phyloP scores from a whole-genome alignment of 1,284 basidiomycete genomes.

The Ganoderma multipileum region DNA sequence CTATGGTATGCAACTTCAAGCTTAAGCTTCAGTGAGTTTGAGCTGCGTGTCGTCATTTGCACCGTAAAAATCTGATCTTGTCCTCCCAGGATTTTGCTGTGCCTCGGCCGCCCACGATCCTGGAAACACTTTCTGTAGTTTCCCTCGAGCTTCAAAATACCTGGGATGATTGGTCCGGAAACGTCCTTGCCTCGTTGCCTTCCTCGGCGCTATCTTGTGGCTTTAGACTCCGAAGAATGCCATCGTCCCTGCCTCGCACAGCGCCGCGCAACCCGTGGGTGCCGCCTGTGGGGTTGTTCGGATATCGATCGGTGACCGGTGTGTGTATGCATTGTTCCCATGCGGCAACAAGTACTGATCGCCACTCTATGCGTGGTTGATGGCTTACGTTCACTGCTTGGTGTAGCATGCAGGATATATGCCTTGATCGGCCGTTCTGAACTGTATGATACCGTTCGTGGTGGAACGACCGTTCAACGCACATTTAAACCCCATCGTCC shows the following conservation, averaged over 20 bases:
- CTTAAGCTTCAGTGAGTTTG: background rate
- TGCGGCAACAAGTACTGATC: slow-evolving; percentile 4
- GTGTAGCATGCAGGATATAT: background rate
- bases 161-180: background rate
- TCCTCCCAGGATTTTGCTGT: background rate
- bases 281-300: background rate
- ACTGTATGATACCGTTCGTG: background rate
- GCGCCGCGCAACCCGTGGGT: background rate
- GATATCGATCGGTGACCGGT: slow-evolving; percentile 1
- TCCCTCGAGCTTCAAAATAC: background rate
- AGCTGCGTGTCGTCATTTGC: background rate
- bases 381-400: background rate
- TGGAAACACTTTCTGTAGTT: background rate
- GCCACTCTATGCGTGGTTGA: background rate
- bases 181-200: background rate
- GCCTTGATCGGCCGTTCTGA: background rate
- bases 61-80: background rate
- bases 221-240: slow-evolving; percentile 2
- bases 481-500: background rate
- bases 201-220: background rate
- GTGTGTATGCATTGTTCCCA: slow-evolving; percentile 2
- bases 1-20: background rate
- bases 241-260: background rate
- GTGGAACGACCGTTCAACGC: background rate
- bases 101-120: background rate